These are phyloP conservation scores for Globisporangium perplexum DNA, from an alignment of 352 stramenopile species.

Conservation along the genomic window DNA sequence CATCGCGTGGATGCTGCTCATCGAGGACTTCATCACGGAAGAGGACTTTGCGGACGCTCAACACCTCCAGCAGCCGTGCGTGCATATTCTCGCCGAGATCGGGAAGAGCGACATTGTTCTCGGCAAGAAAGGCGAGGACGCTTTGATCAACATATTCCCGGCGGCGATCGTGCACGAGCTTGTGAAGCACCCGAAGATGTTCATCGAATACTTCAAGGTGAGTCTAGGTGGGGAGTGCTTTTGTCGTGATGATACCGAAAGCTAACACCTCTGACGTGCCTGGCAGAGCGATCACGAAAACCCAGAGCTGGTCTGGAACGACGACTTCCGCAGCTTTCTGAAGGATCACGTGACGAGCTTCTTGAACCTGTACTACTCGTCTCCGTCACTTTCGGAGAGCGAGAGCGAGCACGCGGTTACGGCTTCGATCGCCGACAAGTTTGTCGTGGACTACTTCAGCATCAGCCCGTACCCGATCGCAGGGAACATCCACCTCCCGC, in stretches of 20 bases:
- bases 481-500: constrained; percentile 88
- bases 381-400: constrained; percentile 36
- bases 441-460: constrained; percentile 68
- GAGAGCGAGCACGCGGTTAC: constrained; percentile 23
- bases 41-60: constrained; percentile 54
- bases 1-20: constrained; percentile 63
- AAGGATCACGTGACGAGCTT: constrained; percentile 63
- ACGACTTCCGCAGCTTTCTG: constrained; percentile 79
- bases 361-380: constrained; percentile 73
- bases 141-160: constrained; percentile 69
- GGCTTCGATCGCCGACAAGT: constrained; percentile 39
- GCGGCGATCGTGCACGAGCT: constrained; percentile 53
- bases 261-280: constrained; percentile 4
- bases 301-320: constrained; percentile 94
- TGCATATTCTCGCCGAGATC: constrained; percentile 63
- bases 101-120: constrained; percentile 32
- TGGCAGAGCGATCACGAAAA: constrained; percentile 84
- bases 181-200: constrained; percentile 38
- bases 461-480: constrained; percentile 68
- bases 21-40: constrained; percentile 59
- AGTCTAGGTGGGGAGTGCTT: too few species aligned
- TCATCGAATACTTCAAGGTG: constrained; percentile 61
- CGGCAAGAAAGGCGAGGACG: constrained; percentile 41
- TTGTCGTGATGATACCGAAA: too few species aligned
- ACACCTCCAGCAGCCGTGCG: constrained; percentile 46